A percentile compares a stretch with the other conserved stretches of the same genome.
Conservation (phyloP, 2,329 filamentous ascomycete genomes). For the Pseudocercospora macadamiae region DNA sequence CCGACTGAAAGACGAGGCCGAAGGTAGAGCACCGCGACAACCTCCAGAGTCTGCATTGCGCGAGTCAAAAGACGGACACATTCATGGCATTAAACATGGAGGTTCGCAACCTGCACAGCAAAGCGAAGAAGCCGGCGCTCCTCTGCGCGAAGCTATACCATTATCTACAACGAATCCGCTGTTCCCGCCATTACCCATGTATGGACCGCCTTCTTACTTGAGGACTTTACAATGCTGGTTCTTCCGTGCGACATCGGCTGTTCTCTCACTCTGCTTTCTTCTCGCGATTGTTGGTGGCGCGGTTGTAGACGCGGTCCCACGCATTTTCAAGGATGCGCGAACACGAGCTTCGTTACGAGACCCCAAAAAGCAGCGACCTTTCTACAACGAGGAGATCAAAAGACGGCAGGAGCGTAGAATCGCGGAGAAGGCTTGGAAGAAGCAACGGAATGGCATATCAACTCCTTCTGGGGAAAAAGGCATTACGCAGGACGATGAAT, state of each 20-base stretch:
- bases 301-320: slow-evolving; percentile 67
- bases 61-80: slow-evolving; percentile 47
- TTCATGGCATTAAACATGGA: slow-evolving; percentile 41
- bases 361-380: slow-evolving; percentile 64
- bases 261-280: slow-evolving; percentile 78
- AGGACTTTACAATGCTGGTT: slow-evolving; percentile 66
- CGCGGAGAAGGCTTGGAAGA: slow-evolving; percentile 65
- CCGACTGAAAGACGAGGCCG: slow-evolving; percentile 57
- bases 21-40: slow-evolving; percentile 41
- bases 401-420: slow-evolving; percentile 61
- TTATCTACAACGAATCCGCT: slow-evolving; percentile 74
- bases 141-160: slow-evolving; percentile 53
- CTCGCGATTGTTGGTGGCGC: slow-evolving; percentile 75
- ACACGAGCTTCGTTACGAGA: slow-evolving; percentile 62
- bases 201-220: slow-evolving; percentile 72
- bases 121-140: slow-evolving; percentile 47
- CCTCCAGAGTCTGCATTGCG: slow-evolving; percentile 40
- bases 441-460: slow-evolving; percentile 47
- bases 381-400: slow-evolving; percentile 71
- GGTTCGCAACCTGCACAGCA: slow-evolving; percentile 38
- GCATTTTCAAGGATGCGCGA: slow-evolving; percentile 54
- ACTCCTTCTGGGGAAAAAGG: slow-evolving; percentile 49
- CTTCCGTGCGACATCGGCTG: slow-evolving; percentile 70
- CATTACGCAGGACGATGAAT: slow-evolving; percentile 56
- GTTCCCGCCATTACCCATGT: slow-evolving; percentile 82